These are phyloP conservation scores for Agaricales sp. DNA, from an alignment of 1,284 basidiomycete species.

Conservation along the genomic window DNA sequence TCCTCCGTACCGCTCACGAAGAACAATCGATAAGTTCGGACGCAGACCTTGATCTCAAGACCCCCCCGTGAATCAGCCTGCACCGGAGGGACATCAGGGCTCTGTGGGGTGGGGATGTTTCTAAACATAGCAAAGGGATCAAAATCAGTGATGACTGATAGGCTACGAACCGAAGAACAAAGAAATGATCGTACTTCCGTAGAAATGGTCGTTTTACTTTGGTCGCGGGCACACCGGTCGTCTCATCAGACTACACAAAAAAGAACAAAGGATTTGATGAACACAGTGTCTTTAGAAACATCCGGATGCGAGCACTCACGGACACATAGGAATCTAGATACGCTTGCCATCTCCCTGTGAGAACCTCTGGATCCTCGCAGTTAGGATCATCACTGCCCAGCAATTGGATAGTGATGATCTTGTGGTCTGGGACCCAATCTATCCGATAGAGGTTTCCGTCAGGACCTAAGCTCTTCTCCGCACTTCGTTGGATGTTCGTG, in stretches of 20 bases:
- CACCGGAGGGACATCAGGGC: constrained; percentile 21
- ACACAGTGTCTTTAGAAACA: constrained; percentile 1
- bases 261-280: constrained; percentile 4
- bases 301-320: constrained; percentile 29
- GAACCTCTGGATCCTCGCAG: constrained; percentile 74
- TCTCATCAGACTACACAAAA: constrained; percentile 35
- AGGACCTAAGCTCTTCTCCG: constrained; percentile 74
- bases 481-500: constrained; percentile 75
- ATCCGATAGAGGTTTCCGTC: constrained; percentile 92
- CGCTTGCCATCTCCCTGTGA: constrained; percentile 78
- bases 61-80: constrained; percentile 44
- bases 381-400: constrained; percentile 84
- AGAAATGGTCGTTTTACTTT: constrained; percentile 67
- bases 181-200: constrained; percentile 39
- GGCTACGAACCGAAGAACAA: neutral
- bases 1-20: constrained; percentile 71
- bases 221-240: constrained; percentile 36
- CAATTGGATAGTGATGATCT: constrained; percentile 75
- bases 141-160: constrained; percentile 3
- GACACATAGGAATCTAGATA: constrained; percentile 87
- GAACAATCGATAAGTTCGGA: constrained; percentile 80
- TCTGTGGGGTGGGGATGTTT: constrained; percentile 16
- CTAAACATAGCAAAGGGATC: too few species aligned
- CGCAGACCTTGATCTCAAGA: constrained; percentile 77
- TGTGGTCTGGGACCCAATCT: constrained; percentile 78